These are phyloP conservation scores for Solanum lycopersicoides DNA, from an alignment of 257 asterid species.

Conservation along the genomic window DNA sequence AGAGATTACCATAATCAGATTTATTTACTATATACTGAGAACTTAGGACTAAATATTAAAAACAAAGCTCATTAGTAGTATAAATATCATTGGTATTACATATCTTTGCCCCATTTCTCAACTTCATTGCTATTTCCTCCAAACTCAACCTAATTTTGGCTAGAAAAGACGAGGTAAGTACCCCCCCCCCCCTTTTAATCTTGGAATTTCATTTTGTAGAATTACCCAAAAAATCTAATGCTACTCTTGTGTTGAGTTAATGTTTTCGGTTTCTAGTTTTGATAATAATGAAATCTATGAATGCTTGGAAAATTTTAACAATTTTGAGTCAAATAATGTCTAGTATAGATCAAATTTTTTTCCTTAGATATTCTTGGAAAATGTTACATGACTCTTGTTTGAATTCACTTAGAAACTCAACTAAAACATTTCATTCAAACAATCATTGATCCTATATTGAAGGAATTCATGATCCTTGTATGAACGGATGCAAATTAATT, in stretches of 20 bases:
- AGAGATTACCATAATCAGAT: background rate
- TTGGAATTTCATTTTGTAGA: background rate
- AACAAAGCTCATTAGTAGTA: background rate
- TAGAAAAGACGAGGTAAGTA: background rate
- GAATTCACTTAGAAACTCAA: no score
- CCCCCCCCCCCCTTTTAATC: background rate
- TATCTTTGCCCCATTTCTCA: background rate
- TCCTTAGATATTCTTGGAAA: background rate
- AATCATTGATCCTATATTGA: background rate
- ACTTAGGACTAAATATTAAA: background rate
- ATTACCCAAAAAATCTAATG: no score
- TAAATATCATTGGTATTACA: background rate
- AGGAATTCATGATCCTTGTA: background rate
- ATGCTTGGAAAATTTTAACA: background rate
- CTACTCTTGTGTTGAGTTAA: background rate
- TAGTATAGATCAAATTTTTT: background rate
- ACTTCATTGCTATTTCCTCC: background rate
- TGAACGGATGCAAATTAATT: background rate
- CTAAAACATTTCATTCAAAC: background rate
- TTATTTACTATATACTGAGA: background rate
- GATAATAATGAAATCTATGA: background rate
- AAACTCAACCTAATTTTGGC: background rate
- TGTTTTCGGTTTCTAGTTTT: background rate
- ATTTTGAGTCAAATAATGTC: background rate
- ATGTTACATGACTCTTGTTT: background rate